These are phyloP conservation scores for Grosmannia clavigera DNA, from an alignment of 2,329 filamentous ascomycete genomes.

Conservation along the genomic window DNA sequence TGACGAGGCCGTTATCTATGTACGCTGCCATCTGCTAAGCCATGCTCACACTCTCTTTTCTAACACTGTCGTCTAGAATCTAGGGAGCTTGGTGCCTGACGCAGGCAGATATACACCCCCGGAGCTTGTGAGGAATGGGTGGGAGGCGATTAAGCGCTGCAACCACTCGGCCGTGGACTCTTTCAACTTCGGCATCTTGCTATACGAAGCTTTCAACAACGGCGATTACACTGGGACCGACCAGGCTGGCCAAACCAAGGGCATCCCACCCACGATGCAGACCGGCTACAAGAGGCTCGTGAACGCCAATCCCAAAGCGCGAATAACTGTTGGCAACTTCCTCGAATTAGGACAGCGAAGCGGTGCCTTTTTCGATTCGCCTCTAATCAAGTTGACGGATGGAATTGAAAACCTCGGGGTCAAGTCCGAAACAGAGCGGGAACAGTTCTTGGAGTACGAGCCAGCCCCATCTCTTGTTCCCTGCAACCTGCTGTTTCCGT, in stretches of 20 bases:
- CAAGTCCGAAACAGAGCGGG: constrained; percentile 72
- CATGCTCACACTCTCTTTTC: background rate
- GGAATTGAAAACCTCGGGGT: constrained; percentile 87
- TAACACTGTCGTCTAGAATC: constrained; percentile 44
- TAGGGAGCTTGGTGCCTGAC: constrained; percentile 78
- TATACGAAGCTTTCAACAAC: constrained; percentile 79
- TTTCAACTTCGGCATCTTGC: constrained; percentile 71
- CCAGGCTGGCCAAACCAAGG: constrained; percentile 75
- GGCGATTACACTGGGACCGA: constrained; percentile 65
- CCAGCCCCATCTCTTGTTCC: background rate
- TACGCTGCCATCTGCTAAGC: constrained; percentile 20
- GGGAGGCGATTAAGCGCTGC: constrained; percentile 77
- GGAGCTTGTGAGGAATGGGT: constrained; percentile 76
- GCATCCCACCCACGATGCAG: constrained; percentile 78
- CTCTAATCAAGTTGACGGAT: constrained; percentile 82
- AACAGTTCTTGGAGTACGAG: constrained; percentile 61
- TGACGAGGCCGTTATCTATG: constrained; percentile 85
- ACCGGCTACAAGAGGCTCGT: constrained; percentile 81
- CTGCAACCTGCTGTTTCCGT: background rate
- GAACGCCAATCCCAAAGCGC: constrained; percentile 78
- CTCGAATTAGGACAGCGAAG: constrained; percentile 74
- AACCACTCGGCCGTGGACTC: constrained; percentile 75
- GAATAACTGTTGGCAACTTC: constrained; percentile 74
- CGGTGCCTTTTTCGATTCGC: constrained; percentile 84
- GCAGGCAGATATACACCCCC: constrained; percentile 75